phyloP scores from a whole-genome alignment of 768 basidiomycete species.

The Leccinum truebloodii region DNA sequence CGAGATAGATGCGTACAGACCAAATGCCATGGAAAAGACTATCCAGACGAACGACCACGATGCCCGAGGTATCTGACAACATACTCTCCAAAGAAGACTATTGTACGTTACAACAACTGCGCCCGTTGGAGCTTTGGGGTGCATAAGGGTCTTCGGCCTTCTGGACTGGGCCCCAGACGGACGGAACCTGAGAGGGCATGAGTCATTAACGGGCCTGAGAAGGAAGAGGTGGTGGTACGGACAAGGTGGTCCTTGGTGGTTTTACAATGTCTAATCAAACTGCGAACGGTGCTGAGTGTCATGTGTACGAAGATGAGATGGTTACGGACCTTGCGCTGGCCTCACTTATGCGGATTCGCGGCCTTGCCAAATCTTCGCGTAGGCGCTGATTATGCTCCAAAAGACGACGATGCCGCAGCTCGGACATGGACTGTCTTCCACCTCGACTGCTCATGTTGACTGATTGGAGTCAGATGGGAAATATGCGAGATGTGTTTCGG shows the following conservation, averaged over 20 bases:
- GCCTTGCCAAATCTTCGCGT: conserved; percentile 70
- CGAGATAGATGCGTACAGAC: conserved; percentile 17
- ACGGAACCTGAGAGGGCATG: conserved; percentile 66
- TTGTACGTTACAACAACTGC: conserved; percentile 62
- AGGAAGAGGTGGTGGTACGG: conserved; percentile 25
- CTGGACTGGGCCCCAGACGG: conserved; percentile 95
- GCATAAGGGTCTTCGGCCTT: conserved; percentile 93
- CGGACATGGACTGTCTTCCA: conserved; percentile 73
- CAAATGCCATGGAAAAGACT: conserved; percentile 6
- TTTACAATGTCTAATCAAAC: conserved; percentile 74
- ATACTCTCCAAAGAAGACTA: conserved; percentile 26
- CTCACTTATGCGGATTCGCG: conserved; percentile 71
- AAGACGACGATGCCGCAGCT: conserved; percentile 77
- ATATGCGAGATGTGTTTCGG: conserved; percentile 4
- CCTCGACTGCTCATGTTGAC: conserved; percentile 60
- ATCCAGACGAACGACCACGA: background rate
- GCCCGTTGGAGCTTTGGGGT: conserved; percentile 55
- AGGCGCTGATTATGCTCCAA: conserved; percentile 80
- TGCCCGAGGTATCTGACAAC: background rate
- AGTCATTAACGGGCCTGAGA: conserved; percentile 12
- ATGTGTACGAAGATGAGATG: background rate
- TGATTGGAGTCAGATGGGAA: conserved; percentile 3
- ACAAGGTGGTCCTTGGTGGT: conserved; percentile 71
- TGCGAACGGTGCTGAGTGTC: conserved; percentile 29
- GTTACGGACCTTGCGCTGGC: conserved; percentile 61